A percentile compares a stretch with the other conserved stretches of the same genome.
Conservation (phyloP, 1,284 basidiomycete species). For the Lignosus rhinocerotis region DNA sequence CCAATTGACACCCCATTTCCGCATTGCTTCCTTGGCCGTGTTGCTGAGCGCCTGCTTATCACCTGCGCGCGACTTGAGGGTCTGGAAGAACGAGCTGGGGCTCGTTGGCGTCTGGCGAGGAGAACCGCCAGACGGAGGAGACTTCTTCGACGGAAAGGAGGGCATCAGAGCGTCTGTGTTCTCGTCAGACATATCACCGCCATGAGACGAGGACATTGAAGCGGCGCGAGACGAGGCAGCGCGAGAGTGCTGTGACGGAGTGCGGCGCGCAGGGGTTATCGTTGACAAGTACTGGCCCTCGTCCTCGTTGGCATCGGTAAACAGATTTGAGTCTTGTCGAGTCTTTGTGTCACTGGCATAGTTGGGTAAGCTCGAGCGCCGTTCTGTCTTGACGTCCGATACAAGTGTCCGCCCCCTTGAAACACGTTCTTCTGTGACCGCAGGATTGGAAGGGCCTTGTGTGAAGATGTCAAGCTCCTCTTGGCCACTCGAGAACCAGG, state of each 20-base stretch:
- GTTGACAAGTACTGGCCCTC: constrained; percentile 16
- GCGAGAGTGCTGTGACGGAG: constrained; percentile 30
- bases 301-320: neutral
- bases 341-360: neutral
- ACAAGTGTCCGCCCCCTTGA: constrained; percentile 13
- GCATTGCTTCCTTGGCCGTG: constrained; percentile 81
- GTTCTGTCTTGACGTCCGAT: constrained; percentile 1
- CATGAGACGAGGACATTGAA: constrained; percentile 23
- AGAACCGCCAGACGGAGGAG: constrained; percentile 14
- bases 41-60: constrained; percentile 84
- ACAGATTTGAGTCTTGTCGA: neutral
- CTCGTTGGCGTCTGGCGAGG: constrained; percentile 22
- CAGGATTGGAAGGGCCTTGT: constrained; percentile 5
- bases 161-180: constrained; percentile 25
- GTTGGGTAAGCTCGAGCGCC: constrained; percentile 16
- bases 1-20: constrained; percentile 88
- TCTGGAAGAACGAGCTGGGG: constrained; percentile 58
- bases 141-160: constrained; percentile 26
- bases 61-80: constrained; percentile 70
- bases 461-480: constrained; percentile 29
- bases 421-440: constrained; percentile 13
- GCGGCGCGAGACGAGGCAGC: constrained; percentile 26
- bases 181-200: constrained; percentile 24
- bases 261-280: constrained; percentile 19
- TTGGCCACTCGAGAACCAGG: constrained; percentile 38